Evolutionary conservation across 192 early-diverging fungal species (phyloP), one percentile per base, ranked within the genome.

Genomic region (Backusella luteola): DNA sequence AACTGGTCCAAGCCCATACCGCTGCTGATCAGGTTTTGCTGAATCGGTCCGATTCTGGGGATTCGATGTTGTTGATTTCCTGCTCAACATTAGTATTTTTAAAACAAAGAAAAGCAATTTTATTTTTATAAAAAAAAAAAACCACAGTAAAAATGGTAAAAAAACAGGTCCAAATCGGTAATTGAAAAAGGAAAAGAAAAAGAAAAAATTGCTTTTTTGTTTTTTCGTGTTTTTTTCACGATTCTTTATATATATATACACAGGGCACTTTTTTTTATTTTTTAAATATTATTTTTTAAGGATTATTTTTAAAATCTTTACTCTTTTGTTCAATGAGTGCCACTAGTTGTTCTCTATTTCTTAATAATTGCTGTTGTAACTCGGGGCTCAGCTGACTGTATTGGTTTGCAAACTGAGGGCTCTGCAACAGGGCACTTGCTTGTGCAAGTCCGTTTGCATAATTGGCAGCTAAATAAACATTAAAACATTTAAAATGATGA

Each of bases 301-400:
- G 56, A 63, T 63, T 63, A 0, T 63, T 75, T 21, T 76, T 76
- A 46, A 56, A 36, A 26, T 69, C 67, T 59, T 69, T 76, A 76
- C 68, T 75, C 15, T 79, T 59, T 69, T 79, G 77, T 74, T 79
- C 66, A 34, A 79, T 79, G 38, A 79, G 29, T 32, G 77, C 77
- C 8, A 72, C 77, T 15, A 79, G 38, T 19, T 79, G 77, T 59
- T 79, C 77, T 69, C 77, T 42, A 59, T 77, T 77, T 23, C 73
- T 77, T 21, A 77, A 38, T 36, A 81, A 67, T 23, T 77, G 76
- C 23, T 81, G 73, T 32, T 81, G 80, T 17, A 77, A 44, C 14
- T 81, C 80, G 15, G 80, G 80, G 23, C 72, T 75, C 19, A 81
- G 49, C 26, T 81, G 73, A 34, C 74, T 77, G 46, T 81, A 81